phyloP scores from a whole-genome alignment of 169 alveolate genomes.

The Cystoisospora suis region DNA sequence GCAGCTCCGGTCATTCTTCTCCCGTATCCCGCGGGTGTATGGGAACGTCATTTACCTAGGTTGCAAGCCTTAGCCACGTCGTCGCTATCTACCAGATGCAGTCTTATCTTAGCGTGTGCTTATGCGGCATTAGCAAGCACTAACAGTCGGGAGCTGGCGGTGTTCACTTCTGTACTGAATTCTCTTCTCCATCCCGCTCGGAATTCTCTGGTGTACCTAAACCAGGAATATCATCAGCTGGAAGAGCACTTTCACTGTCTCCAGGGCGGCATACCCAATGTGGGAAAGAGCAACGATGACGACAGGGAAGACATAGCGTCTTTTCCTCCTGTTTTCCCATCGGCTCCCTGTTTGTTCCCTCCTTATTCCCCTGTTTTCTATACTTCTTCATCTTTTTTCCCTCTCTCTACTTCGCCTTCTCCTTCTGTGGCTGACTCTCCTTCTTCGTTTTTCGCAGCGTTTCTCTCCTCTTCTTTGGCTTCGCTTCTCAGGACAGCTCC shows the following conservation, averaged over 20 bases:
- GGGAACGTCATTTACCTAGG: background rate
- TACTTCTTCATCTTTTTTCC: background rate
- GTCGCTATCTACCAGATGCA: background rate
- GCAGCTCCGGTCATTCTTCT: background rate
- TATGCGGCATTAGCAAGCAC: background rate
- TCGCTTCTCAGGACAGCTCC: background rate
- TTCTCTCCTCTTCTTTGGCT: constrained; percentile 10
- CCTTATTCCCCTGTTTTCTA: background rate
- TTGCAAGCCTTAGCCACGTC: background rate
- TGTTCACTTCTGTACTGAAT: background rate
- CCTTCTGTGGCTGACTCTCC: background rate
- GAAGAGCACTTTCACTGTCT: too few relatives aligned
- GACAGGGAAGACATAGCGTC: background rate
- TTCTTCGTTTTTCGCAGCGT: background rate
- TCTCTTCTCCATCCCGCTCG: background rate
- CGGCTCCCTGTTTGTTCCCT: background rate
- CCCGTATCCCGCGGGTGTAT: background rate
- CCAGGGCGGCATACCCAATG: too few relatives aligned
- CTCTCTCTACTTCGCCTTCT: background rate
- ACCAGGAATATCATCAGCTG: too few relatives aligned
- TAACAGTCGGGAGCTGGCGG: background rate
- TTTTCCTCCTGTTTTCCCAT: background rate
- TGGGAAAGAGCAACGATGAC: background rate
- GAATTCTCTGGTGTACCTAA: too few relatives aligned
- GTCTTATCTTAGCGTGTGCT: background rate